Conservation (phyloP, 768 basidiomycete genomes). For the Suillus sp. region DNA sequence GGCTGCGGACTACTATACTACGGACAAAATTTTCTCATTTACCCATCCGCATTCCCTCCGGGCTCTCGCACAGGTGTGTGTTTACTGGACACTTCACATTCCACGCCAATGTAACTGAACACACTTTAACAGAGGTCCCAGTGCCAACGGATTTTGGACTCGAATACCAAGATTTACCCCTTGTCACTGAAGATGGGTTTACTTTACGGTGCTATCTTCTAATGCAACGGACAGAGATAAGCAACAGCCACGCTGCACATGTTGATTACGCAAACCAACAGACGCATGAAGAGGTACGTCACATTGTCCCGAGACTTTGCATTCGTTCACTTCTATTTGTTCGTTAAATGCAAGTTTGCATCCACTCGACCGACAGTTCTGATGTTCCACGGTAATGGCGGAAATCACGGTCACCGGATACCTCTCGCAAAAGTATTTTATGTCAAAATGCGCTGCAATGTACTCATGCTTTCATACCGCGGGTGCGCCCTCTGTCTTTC, state of each 20-base stretch:
- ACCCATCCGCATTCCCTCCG: conserved; percentile 79
- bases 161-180: conserved; percentile 71
- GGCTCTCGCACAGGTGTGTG: conserved; percentile 79
- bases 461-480: conserved; percentile 91
- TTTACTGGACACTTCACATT: conserved; percentile 7
- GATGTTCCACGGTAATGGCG: conserved; percentile 93
- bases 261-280: conserved; percentile 41
- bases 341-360: conserved; percentile 36
- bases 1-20: conserved; percentile 79
- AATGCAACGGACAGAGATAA: conserved; percentile 56
- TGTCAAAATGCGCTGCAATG: conserved; percentile 85
- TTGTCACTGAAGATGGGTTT: conserved; percentile 73
- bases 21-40: conserved; percentile 88
- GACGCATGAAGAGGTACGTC: conserved; percentile 61
- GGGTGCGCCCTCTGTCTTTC: conserved; percentile 54
- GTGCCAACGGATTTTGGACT: conserved; percentile 69
- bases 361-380: conserved; percentile 76
- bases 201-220: conserved; percentile 79
- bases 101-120: not conserved
- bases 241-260: conserved; percentile 33
- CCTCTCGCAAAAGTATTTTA: conserved; percentile 86
- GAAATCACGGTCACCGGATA: conserved; percentile 87
- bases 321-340: not conserved
- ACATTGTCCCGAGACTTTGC: not conserved
- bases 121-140: conserved; percentile 59